A percentile compares a stretch with the other conserved stretches of the same genome.
Conservation (phyloP, 495 filamentous ascomycete species). For the Neurospora sp. region DNA sequence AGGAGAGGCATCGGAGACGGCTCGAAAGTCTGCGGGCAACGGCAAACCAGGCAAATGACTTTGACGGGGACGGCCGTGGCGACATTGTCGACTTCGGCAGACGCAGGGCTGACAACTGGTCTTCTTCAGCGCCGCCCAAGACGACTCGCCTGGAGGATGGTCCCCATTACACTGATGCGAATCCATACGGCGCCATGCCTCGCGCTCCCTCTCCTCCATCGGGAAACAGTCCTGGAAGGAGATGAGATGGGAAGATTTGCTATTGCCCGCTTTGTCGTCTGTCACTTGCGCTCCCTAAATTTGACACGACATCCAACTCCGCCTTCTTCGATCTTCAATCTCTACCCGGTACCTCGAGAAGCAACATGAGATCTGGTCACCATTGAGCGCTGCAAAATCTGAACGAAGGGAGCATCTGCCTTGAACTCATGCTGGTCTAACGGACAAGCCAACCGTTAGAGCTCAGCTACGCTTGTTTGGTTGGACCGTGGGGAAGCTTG, state of each 20-base stretch:
- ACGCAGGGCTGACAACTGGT: slow-evolving; percentile 31
- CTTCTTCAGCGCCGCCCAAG: slow-evolving; percentile 24
- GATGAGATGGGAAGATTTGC: slow-evolving; percentile 14
- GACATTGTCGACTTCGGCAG: slow-evolving; percentile 20
- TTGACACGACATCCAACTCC: background rate
- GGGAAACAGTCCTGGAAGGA: slow-evolving; percentile 27
- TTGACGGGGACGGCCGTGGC: slow-evolving; percentile 11
- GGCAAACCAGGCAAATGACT: slow-evolving; percentile 1
- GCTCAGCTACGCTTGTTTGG: no score
- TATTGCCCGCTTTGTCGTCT: background rate
- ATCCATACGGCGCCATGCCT: slow-evolving; percentile 34
- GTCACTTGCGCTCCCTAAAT: background rate
- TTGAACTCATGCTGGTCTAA: background rate
- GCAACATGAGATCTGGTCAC: background rate
- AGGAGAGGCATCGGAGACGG: slow-evolving; percentile 29
- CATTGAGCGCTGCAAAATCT: background rate
- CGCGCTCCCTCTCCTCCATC: slow-evolving; percentile 32
- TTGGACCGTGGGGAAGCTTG: no score
- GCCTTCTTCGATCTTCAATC: background rate
- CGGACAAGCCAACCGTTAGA: background rate
- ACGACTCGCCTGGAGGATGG: slow-evolving; percentile 26
- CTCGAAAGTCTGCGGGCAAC: slow-evolving; percentile 23
- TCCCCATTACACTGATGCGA: slow-evolving; percentile 42
- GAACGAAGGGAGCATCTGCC: background rate
- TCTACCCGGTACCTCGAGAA: background rate